These are phyloP conservation scores for Basipetospora sp. DNA, from an alignment of 2,329 filamentous ascomycete genomes.

Conservation along the genomic window DNA sequence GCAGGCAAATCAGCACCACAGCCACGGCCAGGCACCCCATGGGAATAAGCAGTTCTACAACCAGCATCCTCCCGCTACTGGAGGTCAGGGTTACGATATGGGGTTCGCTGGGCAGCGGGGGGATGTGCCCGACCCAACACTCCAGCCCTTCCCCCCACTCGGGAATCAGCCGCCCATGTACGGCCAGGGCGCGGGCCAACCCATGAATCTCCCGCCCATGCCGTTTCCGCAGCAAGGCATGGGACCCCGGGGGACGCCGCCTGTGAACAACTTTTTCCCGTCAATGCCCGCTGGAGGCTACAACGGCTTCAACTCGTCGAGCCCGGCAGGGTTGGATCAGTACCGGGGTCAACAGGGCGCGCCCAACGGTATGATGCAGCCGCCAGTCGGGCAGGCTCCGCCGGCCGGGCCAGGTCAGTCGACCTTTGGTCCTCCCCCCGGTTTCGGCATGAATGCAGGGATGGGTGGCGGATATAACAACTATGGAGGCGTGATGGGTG, in stretches of 20 bases:
- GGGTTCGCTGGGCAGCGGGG: slow-evolving; percentile 36
- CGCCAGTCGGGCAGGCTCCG: slow-evolving; percentile 35
- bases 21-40: slow-evolving; percentile 25
- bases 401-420: slow-evolving; percentile 20
- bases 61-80: slow-evolving; percentile 27
- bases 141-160: slow-evolving; percentile 36
- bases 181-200: slow-evolving; percentile 25
- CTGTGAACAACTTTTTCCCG: slow-evolving; percentile 43
- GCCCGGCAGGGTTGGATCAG: slow-evolving; percentile 38
- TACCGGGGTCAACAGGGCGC: slow-evolving; percentile 33
- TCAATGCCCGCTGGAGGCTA: slow-evolving; percentile 38
- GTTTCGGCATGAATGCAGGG: slow-evolving; percentile 26
- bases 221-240: slow-evolving; percentile 47
- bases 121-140: slow-evolving; percentile 24
- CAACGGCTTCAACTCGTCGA: slow-evolving; percentile 34
- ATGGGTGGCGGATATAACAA: slow-evolving; percentile 31
- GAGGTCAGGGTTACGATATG: slow-evolving; percentile 33
- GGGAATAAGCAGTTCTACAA: slow-evolving; percentile 37
- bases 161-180: slow-evolving; percentile 38
- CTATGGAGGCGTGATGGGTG: slow-evolving; percentile 27
- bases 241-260: slow-evolving; percentile 37
- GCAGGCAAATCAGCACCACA: slow-evolving; percentile 32
- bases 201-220: slow-evolving; percentile 37
- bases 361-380: slow-evolving; percentile 18
- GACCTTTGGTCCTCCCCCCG: slow-evolving; percentile 27